Evolutionary conservation across 1,284 basidiomycete genomes (phyloP).

Genomic region (Ustilago bromivora): DNA sequence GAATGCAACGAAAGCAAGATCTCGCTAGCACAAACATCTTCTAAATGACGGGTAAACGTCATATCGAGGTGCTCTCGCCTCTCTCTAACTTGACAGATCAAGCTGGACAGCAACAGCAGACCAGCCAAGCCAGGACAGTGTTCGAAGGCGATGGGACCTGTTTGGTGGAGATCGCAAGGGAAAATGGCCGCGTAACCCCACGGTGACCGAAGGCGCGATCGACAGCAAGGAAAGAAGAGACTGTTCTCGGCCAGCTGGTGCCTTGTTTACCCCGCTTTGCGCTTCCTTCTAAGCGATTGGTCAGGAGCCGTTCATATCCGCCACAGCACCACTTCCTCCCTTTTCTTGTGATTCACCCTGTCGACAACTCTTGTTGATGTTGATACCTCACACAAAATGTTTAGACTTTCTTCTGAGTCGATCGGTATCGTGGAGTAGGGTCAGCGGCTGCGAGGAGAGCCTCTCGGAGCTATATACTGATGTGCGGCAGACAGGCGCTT

Average conservation of each 20-base stretch:
- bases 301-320: background rate
- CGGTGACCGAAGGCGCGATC: conserved; percentile 5
- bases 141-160: background rate
- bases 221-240: background rate
- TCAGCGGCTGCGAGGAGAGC: background rate
- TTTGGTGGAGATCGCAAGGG: background rate
- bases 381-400: background rate
- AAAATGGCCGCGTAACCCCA: conserved; percentile 16
- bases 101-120: background rate
- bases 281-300: conserved; percentile 10
- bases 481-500: conserved; percentile 16
- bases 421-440: too few species aligned
- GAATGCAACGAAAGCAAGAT: background rate
- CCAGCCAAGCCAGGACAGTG: background rate
- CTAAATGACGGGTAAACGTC: background rate
- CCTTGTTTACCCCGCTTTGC: background rate
- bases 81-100: background rate
- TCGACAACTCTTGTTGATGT: background rate
- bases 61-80: background rate
- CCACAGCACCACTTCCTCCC: background rate
- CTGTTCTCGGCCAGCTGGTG: background rate
- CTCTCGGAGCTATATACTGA: background rate
- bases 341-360: background rate
- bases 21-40: background rate
- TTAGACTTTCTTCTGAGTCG: background rate